These are phyloP conservation scores for Thielaviopsis populi DNA, from an alignment of 2,329 filamentous ascomycete species.

Conservation along the genomic window DNA sequence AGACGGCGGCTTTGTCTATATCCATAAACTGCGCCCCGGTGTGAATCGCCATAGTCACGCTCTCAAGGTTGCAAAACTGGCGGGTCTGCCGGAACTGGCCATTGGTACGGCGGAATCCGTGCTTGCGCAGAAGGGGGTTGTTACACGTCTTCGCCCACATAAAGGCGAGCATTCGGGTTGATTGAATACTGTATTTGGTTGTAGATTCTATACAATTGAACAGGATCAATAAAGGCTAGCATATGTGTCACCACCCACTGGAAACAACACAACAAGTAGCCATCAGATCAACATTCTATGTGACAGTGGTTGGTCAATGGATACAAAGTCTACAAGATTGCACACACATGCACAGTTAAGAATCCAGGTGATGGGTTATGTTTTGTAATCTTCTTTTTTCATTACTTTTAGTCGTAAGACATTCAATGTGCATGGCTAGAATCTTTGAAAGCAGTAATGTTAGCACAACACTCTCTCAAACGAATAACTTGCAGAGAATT, in stretches of 20 bases:
- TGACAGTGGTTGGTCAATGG: neutral
- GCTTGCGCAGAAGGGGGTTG: conserved; percentile 24
- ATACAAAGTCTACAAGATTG: neutral
- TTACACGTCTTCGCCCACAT: neutral
- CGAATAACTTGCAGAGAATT: conserved; percentile 6
- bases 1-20: conserved; percentile 61
- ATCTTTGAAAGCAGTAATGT: conserved; percentile 10
- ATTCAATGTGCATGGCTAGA: conserved; percentile 1
- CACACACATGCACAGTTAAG: neutral
- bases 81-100: conserved; percentile 61
- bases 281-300: neutral
- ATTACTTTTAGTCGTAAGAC: conserved; percentile 15
- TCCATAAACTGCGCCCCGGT: conserved; percentile 66
- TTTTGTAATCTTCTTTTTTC: conserved; percentile 20
- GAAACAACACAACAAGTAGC: neutral
- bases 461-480: conserved; percentile 7
- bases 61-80: conserved; percentile 80
- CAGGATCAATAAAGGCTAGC: no score
- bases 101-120: conserved; percentile 51
- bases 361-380: conserved; percentile 20
- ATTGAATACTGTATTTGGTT: neutral
- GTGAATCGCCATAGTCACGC: conserved; percentile 83
- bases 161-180: neutral
- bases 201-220: neutral
- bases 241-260: neutral